Percentiles rank a stretch among this genome's conserved stretches.
These are phyloP conservation scores for Myxozyma melibiosi DNA, from an alignment of 805 yeast genomes.

Conservation along the genomic window DNA sequence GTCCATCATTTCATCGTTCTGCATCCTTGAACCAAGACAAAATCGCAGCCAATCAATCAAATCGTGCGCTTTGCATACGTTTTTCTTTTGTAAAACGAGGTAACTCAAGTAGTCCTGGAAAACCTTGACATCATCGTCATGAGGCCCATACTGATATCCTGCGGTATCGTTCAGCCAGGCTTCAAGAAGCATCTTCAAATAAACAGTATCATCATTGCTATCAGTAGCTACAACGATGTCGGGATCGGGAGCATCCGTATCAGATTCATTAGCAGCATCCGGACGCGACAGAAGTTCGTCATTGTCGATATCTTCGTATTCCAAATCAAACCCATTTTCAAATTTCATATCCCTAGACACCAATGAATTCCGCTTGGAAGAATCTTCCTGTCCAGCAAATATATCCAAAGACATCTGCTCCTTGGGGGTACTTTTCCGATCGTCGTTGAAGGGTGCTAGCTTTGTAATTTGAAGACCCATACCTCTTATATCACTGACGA, in stretches of 20 bases:
- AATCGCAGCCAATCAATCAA: slow-evolving; percentile 28
- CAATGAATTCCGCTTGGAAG: background rate
- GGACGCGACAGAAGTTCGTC: slow-evolving; percentile 41
- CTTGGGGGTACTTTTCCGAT: too few species aligned
- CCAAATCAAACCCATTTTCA: background rate
- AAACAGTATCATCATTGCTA: slow-evolving; percentile 38
- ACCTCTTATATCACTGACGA: slow-evolving; percentile 74
- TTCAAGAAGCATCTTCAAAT: slow-evolving; percentile 42
- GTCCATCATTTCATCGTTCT: too few species aligned
- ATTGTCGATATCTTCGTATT: background rate
- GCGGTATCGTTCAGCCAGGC: slow-evolving; percentile 44
- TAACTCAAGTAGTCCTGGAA: slow-evolving; percentile 44
- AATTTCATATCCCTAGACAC: background rate
- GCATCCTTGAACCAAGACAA: too few species aligned
- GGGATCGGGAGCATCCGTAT: background rate
- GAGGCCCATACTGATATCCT: slow-evolving; percentile 47
- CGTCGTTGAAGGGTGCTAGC: slow-evolving; percentile 39
- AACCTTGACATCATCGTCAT: slow-evolving; percentile 45
- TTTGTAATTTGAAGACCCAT: slow-evolving; percentile 69
- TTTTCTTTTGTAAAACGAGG: slow-evolving; percentile 39
- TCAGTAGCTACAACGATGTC: background rate
- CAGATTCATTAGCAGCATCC: slow-evolving; percentile 48
- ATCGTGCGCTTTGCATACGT: slow-evolving; percentile 35
- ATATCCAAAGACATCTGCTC: background rate
- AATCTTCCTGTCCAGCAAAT: background rate